Evolutionary conservation across 768 basidiomycete genomes (phyloP).

Genomic region (Rhodotorula taiwanensis): DNA sequence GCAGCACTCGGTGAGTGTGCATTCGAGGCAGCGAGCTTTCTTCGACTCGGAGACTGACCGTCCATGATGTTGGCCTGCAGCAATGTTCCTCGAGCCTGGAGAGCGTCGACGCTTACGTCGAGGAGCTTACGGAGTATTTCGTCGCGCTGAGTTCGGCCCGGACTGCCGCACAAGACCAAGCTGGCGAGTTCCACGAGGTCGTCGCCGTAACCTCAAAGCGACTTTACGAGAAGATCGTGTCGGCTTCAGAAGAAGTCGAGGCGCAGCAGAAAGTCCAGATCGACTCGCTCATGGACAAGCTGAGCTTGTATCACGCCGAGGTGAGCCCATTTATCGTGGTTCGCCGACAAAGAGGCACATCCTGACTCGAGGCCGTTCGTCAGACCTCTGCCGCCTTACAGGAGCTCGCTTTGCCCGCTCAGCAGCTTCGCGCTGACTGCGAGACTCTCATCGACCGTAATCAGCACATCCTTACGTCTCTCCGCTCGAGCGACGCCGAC

Average conservation of each 20-base stretch:
- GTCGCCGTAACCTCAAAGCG: conserved; percentile 14
- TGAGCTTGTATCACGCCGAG: background rate
- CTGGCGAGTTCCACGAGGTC: conserved; percentile 5
- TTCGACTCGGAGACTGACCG: too few species aligned
- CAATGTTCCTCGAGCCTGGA: conserved; percentile 11
- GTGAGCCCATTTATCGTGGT: too few species aligned
- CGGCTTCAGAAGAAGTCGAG: background rate
- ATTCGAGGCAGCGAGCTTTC: too few species aligned
- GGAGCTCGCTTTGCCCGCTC: background rate
- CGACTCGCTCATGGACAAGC: background rate
- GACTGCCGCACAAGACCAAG: background rate
- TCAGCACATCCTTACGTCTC: background rate
- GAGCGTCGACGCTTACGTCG: background rate
- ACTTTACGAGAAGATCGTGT: background rate
- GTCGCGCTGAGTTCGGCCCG: background rate
- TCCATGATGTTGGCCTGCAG: background rate
- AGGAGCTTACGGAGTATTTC: background rate
- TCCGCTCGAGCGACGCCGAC: background rate
- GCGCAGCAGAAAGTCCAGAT: background rate
- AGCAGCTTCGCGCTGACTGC: background rate
- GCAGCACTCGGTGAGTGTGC: conserved; percentile 1
- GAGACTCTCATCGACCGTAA: background rate
- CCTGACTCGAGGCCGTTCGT: background rate
- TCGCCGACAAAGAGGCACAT: too few species aligned
- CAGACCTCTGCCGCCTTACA: background rate